phyloP scores from a whole-genome alignment of 202 grass and related monocot genomes.

The Setaria italica region DNA sequence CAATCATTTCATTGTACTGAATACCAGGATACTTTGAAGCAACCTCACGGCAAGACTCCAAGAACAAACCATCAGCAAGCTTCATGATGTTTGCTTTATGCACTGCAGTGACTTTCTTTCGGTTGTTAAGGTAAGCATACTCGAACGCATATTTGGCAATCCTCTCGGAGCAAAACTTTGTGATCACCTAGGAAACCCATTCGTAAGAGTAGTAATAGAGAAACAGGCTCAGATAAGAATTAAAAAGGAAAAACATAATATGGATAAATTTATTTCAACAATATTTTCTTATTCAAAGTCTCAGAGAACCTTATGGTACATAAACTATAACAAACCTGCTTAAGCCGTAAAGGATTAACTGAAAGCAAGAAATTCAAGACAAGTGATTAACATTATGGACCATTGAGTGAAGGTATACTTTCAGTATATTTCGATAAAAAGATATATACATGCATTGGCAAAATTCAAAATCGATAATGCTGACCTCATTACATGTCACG shows the following conservation, averaged over 20 bases:
- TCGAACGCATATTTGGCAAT: constrained; percentile 89
- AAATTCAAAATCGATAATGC: constrained; percentile 19
- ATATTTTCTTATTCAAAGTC: constrained; percentile 25
- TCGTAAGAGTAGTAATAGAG: constrained; percentile 47
- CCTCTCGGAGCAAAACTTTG: constrained; percentile 91
- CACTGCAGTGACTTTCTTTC: constrained; percentile 92
- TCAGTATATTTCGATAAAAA: neutral
- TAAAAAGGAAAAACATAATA: constrained; percentile 4
- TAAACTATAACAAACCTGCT: neutral
- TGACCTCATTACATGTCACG: neutral
- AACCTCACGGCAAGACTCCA: constrained; percentile 86
- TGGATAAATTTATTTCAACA: neutral
- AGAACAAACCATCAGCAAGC: constrained; percentile 90
- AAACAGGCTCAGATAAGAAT: constrained; percentile 39
- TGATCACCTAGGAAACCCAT: constrained; percentile 80
- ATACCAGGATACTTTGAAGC: constrained; percentile 84
- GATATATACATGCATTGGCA: neutral
- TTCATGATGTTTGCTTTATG: constrained; percentile 98
- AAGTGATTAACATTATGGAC: constrained; percentile 16
- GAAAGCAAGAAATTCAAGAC: constrained; percentile 1
- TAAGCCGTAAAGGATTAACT: neutral
- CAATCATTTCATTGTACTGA: constrained; percentile 91
- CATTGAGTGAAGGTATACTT: neutral
- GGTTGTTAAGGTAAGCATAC: constrained; percentile 87
- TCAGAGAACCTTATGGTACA: neutral